Evolutionary conservation across 148 eudicot species (phyloP), one percentile per base, ranked within the genome.

Genomic region (Silene uniflora): DNA sequence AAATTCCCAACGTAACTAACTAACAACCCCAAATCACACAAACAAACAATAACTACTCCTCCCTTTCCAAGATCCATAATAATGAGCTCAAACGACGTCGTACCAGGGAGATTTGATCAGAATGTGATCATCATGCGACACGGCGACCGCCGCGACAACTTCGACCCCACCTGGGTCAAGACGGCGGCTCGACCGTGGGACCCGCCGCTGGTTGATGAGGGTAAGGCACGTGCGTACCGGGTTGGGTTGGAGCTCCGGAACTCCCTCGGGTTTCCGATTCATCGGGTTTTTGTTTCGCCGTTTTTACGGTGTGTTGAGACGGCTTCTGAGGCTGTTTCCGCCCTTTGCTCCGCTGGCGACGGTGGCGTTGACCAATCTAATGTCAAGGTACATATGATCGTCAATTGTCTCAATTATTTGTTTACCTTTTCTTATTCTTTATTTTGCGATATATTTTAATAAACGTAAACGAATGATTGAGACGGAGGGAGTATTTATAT

Each of bases 71-170:
- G 44, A 39, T 39, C 44, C 44, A 39, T 39, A 7, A 67, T 18
- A 32, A 80, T 77, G 81, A 69, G 23, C 9, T 77, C 70, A 16
- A 72, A 7, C 19, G 63, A 42, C 23, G 21, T 7, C 27, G 24
- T 17, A 13, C 16, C 22, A 10, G 16, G 17, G 4, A 63, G 5
- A 5, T 56, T 80, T 21, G 62, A 65, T 75, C 98, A 94, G 64
- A 81, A 91, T 83, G 86, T 94, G 71, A 76, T 94, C 73, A 87
- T 94, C 18, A 89, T 94, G 96, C 80, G 98, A 35, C 98, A 94
- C 81, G 97, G 98, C 13, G 95, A 94, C 69, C 89, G 98, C 14
- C 78, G 84, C 21, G 98, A 94, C 84, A 91, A 94, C 84, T 85
- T 85, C 79, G 98, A 86, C 35, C 86, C 87, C 0, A 55, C 42